Evolutionary conservation across 1,139 yeast genomes (phyloP), one percentile per base, ranked within the genome.

Genomic region (Geotrichum reessii): DNA sequence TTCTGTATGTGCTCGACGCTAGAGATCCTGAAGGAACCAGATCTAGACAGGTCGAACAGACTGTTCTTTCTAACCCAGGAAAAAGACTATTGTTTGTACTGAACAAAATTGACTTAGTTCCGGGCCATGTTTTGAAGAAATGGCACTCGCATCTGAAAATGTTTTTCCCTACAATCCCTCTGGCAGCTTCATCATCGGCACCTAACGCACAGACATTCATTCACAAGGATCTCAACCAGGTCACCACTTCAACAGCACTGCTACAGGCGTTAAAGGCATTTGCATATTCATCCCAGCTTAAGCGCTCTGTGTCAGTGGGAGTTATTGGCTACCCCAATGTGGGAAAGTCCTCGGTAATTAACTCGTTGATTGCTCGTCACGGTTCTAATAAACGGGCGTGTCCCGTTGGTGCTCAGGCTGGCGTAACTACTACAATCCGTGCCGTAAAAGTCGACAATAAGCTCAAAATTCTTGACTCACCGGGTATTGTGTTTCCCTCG

Each of bases 351-450:
- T 91, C 97, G 14, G 87, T 95, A 58, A 93, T 93, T 69, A 93
- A 93, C 71, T 89, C 96, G 3, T 79, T 93, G 63, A 85, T 95
- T 11, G 81, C 88, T 58, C 85, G 96, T 74, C 95, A 89, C 69
- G 76, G 80, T 27, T 63, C 64, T 46, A 64, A 64, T 42, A 77
- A 83, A 50, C 82, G 80, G 66, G 95, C 93, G 11, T 93, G 99
- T 71, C 98, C 99, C 14, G 96, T 89, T 40, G 99, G 99, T 52
- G 95, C 95, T 68, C 95, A 88, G 75, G 98, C 99, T 3, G 99
- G 99, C 71, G 93, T 93, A 46, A 93, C 99, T 33, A 92, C 97
- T 0, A 78, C 93, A 2, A 78, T 93, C 72, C 84, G 97, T 75
- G 96, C 91, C 73, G 91, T 93, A 61, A 93, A 93, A 75, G 82